Evolutionary conservation across 805 yeast genomes (phyloP).

Genomic region (Teunomyces funiuensis): DNA sequence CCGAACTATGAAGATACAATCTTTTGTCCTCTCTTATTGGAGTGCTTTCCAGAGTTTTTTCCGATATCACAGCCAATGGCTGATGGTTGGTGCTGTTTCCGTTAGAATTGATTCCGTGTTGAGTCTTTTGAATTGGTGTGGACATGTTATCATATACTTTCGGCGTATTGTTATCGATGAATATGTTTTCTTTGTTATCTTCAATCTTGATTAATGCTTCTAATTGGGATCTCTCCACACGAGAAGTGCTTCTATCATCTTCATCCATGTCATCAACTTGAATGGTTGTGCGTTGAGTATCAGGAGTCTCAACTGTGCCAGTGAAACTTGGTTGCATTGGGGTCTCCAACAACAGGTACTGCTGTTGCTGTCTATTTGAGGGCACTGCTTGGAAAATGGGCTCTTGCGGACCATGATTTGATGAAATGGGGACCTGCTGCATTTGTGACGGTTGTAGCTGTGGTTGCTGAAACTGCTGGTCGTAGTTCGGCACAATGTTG

Average conservation of each 20-base stretch:
- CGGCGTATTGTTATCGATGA: slow-evolving; percentile 31
- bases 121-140: slow-evolving; percentile 26
- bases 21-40: slow-evolving; percentile 15
- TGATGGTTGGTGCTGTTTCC: slow-evolving; percentile 17
- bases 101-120: slow-evolving; percentile 9
- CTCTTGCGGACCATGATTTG: background rate
- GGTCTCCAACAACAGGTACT: slow-evolving; percentile 23
- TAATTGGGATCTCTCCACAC: slow-evolving; percentile 37
- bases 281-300: slow-evolving; percentile 44
- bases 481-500: slow-evolving; percentile 24
- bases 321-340: slow-evolving; percentile 27
- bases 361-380: background rate
- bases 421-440: background rate
- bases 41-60: slow-evolving; percentile 30
- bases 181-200: slow-evolving; percentile 51
- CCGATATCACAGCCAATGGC: slow-evolving; percentile 34
- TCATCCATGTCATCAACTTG: slow-evolving; percentile 43
- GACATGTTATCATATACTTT: slow-evolving; percentile 29
- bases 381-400: background rate
- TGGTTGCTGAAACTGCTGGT: slow-evolving; percentile 3
- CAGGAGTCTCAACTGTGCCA: slow-evolving; percentile 37
- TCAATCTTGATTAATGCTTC: slow-evolving; percentile 26
- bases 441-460: slow-evolving; percentile 10
- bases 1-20: slow-evolving; percentile 4
- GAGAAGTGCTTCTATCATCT: slow-evolving; percentile 24